Evolutionary conservation across 441 rosid species (phyloP), one percentile per base, ranked within the genome.

Genomic region (Erodium moschatum): DNA sequence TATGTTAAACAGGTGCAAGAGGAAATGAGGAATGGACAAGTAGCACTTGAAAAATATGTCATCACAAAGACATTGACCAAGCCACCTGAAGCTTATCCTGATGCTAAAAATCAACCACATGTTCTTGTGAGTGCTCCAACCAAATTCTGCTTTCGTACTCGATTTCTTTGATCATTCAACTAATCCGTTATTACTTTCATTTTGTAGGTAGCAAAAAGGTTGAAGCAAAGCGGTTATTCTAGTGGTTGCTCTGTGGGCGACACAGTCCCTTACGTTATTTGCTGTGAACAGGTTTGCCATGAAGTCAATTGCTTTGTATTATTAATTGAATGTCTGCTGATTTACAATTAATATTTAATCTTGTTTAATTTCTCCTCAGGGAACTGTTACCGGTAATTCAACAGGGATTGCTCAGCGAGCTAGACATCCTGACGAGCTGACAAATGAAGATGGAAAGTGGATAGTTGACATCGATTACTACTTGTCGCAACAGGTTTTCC

Each of bases 101-200:
- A 94, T 85, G 89, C 92, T 74, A 91, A 85, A 84, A 89, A 86
- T 78, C 99, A 91, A 75, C 97, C 97, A n/a, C 99, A 94, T 77
- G 99, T 89, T 80, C 86, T 86, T 71, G 99, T 94, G 78, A 86
- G 88, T 75, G 40, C 40, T 35, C 6, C 40, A 0, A 35, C 40
- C 40, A 29, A 35, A 35, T 35, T 35, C 40, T 35, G 40, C 40
- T 5, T 35, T 35, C 31, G 29, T 58, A 58, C 29, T 58, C 27
- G 7, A 58, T 56, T 67, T 52, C 4, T 48, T 68, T 63, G 29
- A 16, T 44, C 52, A 16, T 74, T 67, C 70, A 31, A 67, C 11
- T 48, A 68, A 77, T 63, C 42, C 15, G 63, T 35, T 69, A 29
- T 71, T 35, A 35, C 64, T 61, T 69, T 63, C 54, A 74, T 74